A percentile compares a stretch with the other conserved stretches of the same genome.
phyloP scores from a whole-genome alignment of 352 stramenopile species.

The Globisporangium lucens region DNA sequence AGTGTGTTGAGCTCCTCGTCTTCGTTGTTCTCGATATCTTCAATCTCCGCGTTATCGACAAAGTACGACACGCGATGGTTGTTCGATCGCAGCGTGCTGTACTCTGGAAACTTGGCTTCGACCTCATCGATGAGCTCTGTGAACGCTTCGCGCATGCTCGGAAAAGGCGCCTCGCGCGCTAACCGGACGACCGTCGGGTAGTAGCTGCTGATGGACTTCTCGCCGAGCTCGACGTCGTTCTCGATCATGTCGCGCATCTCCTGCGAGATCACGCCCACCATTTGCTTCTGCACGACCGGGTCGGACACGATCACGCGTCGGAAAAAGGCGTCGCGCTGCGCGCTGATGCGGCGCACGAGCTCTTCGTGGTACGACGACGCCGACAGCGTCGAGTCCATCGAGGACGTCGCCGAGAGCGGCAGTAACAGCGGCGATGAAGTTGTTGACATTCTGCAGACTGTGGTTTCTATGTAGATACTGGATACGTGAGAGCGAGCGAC shows the following conservation, averaged over 20 bases:
- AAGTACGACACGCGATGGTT: slow-evolving; percentile 67
- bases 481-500: neutral
- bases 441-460: slow-evolving; percentile 11
- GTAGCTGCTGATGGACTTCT: slow-evolving; percentile 49
- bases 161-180: slow-evolving; percentile 64
- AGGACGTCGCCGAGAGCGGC: slow-evolving; percentile 14
- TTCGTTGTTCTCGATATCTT: slow-evolving; percentile 26
- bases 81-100: slow-evolving; percentile 24
- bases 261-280: slow-evolving; percentile 45
- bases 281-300: slow-evolving; percentile 52
- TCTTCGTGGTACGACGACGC: slow-evolving; percentile 28
- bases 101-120: slow-evolving; percentile 36
- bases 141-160: slow-evolving; percentile 58
- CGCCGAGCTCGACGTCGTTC: slow-evolving; percentile 25
- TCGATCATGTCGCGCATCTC: slow-evolving; percentile 60
- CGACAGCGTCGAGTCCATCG: slow-evolving; percentile 7
- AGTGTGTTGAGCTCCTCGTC: slow-evolving; percentile 54
- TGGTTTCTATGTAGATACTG: neutral
- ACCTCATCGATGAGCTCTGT: slow-evolving; percentile 40
- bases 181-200: slow-evolving; percentile 68
- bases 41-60: slow-evolving; percentile 37
- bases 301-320: slow-evolving; percentile 70
- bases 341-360: slow-evolving; percentile 47
- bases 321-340: slow-evolving; percentile 83
- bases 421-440: slow-evolving; percentile 16